Percentiles rank a stretch among this genome's conserved stretches.
phyloP scores from a whole-genome alignment of 305 asterid genomes.

The Solanum hybrid region DNA sequence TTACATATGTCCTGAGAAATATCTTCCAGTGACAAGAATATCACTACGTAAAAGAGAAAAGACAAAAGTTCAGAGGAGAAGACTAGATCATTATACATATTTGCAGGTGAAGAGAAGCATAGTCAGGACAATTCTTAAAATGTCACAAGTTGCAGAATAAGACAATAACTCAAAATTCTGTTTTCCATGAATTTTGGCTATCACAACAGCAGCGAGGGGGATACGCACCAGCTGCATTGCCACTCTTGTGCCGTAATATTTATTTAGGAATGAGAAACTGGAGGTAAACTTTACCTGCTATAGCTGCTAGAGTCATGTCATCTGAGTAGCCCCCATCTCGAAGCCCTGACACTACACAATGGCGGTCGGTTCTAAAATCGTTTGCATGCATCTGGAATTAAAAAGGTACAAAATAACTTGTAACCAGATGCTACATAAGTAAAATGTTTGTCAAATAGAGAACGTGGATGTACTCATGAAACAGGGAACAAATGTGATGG shows the following conservation, averaged over 20 bases:
- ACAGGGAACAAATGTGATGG: background rate
- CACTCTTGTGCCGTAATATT: background rate
- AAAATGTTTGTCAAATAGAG: background rate
- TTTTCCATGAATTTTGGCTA: background rate
- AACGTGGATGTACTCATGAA: background rate
- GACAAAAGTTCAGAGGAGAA: background rate
- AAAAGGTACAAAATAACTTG: background rate
- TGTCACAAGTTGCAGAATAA: background rate
- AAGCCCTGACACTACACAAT: slow-evolving; percentile 76
- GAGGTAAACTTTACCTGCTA: slow-evolving; percentile 49
- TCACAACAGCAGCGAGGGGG: background rate
- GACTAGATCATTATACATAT: background rate
- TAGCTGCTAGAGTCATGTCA: slow-evolving; percentile 99
- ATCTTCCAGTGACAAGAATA: background rate
- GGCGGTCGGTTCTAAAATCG: slow-evolving; percentile 83
- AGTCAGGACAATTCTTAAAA: background rate
- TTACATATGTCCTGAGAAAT: background rate
- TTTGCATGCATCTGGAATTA: slow-evolving; percentile 91
- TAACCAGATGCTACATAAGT: background rate
- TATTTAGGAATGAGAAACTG: slow-evolving; percentile 1
- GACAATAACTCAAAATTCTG: background rate
- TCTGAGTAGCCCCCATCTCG: slow-evolving; percentile 98
- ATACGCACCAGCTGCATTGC: background rate
- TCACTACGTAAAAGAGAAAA: background rate
- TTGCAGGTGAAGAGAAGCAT: background rate